Evolutionary conservation across 2,329 filamentous ascomycete genomes (phyloP).

Genomic region (Esteya vermicola): DNA sequence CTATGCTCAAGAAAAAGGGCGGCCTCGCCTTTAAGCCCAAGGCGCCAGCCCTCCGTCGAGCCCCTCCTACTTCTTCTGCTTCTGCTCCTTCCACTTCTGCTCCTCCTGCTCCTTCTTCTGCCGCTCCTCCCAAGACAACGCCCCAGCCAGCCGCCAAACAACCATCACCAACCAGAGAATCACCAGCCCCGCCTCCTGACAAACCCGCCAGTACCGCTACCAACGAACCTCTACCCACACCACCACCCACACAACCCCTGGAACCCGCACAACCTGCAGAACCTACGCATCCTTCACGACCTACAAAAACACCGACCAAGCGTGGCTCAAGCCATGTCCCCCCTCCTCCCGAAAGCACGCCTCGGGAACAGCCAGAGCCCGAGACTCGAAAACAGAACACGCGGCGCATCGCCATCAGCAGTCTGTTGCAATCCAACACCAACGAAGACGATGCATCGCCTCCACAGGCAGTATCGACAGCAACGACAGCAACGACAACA

Average conservation of each 20-base stretch:
- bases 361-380: neutral
- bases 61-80: constrained; percentile 22
- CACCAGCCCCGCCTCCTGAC: neutral
- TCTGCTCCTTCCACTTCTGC: constrained; percentile 1
- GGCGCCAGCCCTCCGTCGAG: constrained; percentile 37
- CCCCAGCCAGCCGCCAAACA: neutral
- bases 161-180: neutral
- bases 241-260: neutral
- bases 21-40: constrained; percentile 57
- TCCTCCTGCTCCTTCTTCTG: neutral
- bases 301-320: neutral
- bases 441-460: neutral
- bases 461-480: too few relatives aligned
- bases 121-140: neutral
- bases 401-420: constrained; percentile 6
- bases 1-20: constrained; percentile 53
- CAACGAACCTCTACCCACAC: neutral
- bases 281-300: neutral
- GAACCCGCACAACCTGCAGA: neutral
- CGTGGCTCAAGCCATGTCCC: too few relatives aligned
- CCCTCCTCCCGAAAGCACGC: too few relatives aligned
- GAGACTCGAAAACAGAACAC: neutral
- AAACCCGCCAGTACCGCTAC: neutral
- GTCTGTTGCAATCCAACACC: neutral
- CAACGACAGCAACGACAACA: too few relatives aligned